Conservation (phyloP, 208 protist genomes). For the Trypanosoma conorhini region DNA sequence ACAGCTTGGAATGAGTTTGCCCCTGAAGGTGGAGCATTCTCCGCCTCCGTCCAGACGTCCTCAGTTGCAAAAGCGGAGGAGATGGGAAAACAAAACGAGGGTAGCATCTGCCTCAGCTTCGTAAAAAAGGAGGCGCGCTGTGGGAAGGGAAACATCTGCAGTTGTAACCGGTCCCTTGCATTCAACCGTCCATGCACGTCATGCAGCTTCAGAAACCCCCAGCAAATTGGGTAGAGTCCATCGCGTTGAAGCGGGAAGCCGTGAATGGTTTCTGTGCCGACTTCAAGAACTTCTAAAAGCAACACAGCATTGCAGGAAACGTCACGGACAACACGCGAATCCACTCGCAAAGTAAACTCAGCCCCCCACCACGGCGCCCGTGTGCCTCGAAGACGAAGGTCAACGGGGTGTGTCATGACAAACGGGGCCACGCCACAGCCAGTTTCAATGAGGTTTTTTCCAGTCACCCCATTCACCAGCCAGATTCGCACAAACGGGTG, state of each 20-base stretch:
- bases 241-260: slow-evolving; percentile 45
- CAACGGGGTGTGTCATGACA: slow-evolving; percentile 73
- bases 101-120: slow-evolving; percentile 38
- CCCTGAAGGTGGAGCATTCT: slow-evolving; percentile 2
- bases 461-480: slow-evolving; percentile 66
- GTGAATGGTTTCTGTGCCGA: slow-evolving; percentile 61
- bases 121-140: slow-evolving; percentile 55
- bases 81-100: slow-evolving; percentile 29
- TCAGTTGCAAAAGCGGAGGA: slow-evolving; percentile 21
- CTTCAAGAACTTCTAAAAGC: slow-evolving; percentile 85
- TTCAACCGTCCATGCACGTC: slow-evolving; percentile 47
- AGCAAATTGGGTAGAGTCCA: slow-evolving; percentile 74
- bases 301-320: slow-evolving; percentile 46
- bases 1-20: not conserved
- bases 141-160: slow-evolving; percentile 83
- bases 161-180: slow-evolving; percentile 32
- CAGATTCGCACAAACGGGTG: slow-evolving; percentile 85
- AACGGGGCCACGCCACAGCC: slow-evolving; percentile 26
- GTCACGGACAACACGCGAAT: slow-evolving; percentile 5
- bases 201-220: slow-evolving; percentile 77
- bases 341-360: slow-evolving; percentile 43
- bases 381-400: slow-evolving; percentile 62
- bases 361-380: slow-evolving; percentile 74
- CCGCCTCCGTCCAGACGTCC: slow-evolving; percentile 27
- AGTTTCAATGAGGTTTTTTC: slow-evolving; percentile 39